These are phyloP conservation scores for Phaeodactylum tricornutum DNA, from an alignment of 108 stramenopile species.

Conservation along the genomic window DNA sequence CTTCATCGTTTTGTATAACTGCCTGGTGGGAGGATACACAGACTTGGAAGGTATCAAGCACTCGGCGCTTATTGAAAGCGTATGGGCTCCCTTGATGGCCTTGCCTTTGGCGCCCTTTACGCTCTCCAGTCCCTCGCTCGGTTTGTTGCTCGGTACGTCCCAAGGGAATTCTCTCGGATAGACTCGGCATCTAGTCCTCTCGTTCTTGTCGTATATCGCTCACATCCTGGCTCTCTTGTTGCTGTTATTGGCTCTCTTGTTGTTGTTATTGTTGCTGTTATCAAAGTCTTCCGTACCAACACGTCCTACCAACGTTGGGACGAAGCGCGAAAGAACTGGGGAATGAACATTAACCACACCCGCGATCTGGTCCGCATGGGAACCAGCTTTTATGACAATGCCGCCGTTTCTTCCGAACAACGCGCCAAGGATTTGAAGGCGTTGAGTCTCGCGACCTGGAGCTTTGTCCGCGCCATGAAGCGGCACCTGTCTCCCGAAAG, in stretches of 20 bases:
- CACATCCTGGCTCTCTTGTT: no score
- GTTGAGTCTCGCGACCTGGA: constrained; percentile 54
- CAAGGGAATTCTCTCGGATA: no score
- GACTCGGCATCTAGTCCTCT: no score
- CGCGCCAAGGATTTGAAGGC: constrained; percentile 37
- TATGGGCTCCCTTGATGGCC: constrained; percentile 22
- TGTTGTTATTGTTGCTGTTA: no score
- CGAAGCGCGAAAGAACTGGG: constrained; percentile 78
- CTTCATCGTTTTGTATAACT: constrained; percentile 42
- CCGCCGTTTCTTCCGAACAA: constrained; percentile 12
- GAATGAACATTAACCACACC: constrained; percentile 56
- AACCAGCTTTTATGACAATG: constrained; percentile 44
- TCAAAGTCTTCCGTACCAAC: constrained; percentile 65
- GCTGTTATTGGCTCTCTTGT: background rate
- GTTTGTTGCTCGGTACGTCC: constrained; percentile 64
- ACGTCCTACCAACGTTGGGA: constrained; percentile 72
- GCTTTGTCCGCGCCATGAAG: constrained; percentile 55
- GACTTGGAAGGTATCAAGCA: constrained; percentile 45
- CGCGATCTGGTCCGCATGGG: constrained; percentile 61
- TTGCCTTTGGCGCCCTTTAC: constrained; percentile 61
- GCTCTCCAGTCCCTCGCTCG: constrained; percentile 47
- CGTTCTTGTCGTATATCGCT: no score
- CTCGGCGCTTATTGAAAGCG: constrained; percentile 16
- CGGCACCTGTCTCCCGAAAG: constrained; percentile 51
- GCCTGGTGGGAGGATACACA: constrained; percentile 37